phyloP scores from a whole-genome alignment of 2,329 filamentous ascomycete genomes.

The Beauveria brongniartii region DNA sequence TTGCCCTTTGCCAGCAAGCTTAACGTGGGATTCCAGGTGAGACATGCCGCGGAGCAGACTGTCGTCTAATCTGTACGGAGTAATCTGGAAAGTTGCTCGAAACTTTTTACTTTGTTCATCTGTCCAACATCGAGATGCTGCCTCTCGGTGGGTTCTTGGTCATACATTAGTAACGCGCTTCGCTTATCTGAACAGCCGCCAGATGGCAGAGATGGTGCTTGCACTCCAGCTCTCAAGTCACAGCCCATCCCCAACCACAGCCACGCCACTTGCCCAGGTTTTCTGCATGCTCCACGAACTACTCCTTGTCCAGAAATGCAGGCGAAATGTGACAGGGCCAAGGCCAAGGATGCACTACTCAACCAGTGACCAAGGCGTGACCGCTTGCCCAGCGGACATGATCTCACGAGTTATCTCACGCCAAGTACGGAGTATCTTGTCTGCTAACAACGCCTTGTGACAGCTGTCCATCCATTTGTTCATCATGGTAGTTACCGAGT shows the following conservation, averaged over 20 bases:
- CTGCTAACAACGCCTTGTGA: neutral
- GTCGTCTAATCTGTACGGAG: too few relatives aligned
- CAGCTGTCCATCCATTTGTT: too few relatives aligned
- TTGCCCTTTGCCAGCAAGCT: neutral
- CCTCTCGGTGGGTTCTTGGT: neutral
- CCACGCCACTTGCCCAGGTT: neutral
- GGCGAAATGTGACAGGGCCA: conserved; percentile 2
- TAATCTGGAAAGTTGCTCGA: too few relatives aligned
- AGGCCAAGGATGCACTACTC: neutral
- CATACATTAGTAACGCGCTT: neutral
- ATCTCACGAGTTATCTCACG: too few relatives aligned
- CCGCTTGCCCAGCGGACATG: neutral
- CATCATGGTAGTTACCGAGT: neutral
- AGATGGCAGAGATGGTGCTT: neutral
- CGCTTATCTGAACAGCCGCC: neutral
- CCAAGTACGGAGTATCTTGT: neutral
- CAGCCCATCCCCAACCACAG: neutral
- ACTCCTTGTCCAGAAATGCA: neutral
- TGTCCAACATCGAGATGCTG: too few relatives aligned
- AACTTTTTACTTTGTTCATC: too few relatives aligned
- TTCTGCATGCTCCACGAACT: conserved; percentile 1
- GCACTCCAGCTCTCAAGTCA: neutral
- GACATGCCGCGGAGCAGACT: too few relatives aligned
- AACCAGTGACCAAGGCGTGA: neutral
- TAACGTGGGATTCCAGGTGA: neutral